Conservation (phyloP, 139 green algal species). For the Dunaliella sp. region DNA sequence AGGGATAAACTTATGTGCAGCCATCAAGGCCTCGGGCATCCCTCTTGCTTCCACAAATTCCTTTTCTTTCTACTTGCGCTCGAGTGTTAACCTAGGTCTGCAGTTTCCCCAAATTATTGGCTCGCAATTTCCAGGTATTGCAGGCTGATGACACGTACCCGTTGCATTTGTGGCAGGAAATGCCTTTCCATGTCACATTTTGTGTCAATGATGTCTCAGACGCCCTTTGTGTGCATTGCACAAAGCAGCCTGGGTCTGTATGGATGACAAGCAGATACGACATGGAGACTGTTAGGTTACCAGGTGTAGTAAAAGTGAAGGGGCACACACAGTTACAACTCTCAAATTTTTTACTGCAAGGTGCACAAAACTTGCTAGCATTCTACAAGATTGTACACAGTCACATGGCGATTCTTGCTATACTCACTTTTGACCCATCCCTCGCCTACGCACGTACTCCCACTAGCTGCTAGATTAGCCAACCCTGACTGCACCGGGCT, state of each 20-base stretch:
- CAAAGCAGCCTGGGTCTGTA: neutral
- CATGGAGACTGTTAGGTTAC: neutral
- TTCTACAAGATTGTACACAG: too few relatives aligned
- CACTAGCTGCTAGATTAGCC: neutral
- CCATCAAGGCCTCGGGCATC: neutral
- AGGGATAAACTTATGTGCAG: neutral
- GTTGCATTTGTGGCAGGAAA: neutral
- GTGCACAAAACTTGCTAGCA: too few relatives aligned
- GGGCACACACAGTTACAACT: too few relatives aligned
- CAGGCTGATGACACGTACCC: neutral
- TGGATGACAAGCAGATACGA: neutral
- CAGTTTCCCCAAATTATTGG: neutral
- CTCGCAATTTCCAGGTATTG: neutral
- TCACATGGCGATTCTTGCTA: neutral
- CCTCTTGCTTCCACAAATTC: neutral
- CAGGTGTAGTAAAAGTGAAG: neutral
- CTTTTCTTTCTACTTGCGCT: too few relatives aligned
- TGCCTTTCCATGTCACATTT: neutral
- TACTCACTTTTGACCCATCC: neutral
- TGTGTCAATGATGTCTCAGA: neutral
- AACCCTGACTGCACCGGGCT: neutral
- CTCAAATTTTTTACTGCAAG: too few relatives aligned
- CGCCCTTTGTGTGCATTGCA: neutral
- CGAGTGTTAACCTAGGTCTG: too few relatives aligned
- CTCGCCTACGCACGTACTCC: neutral